These are phyloP conservation scores for Penicillium maclennaniae DNA, from an alignment of 495 filamentous ascomycete species.

Conservation along the genomic window DNA sequence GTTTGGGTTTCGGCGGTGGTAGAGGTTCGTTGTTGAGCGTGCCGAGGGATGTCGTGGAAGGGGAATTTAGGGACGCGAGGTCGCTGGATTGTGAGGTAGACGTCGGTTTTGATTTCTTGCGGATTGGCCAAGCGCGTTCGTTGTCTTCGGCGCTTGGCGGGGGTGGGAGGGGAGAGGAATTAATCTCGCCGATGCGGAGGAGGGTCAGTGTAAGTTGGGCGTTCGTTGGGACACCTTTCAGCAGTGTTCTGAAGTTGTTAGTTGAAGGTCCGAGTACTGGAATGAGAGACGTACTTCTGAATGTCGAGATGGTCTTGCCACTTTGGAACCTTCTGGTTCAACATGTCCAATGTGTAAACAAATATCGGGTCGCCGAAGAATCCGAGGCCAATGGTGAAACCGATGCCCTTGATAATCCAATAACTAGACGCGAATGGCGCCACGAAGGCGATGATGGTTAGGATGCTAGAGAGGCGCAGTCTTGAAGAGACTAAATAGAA, in stretches of 20 bases:
- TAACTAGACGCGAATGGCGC: constrained; percentile 67
- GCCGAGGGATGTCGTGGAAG: neutral
- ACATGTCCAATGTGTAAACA: constrained; percentile 48
- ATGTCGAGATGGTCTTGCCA: constrained; percentile 74
- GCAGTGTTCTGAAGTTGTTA: constrained; percentile 54
- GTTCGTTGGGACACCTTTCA: constrained; percentile 85
- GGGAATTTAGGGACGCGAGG: constrained; percentile 14
- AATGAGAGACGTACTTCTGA: constrained; percentile 48
- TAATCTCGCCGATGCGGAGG: constrained; percentile 80
- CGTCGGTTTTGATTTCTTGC: constrained; percentile 33
- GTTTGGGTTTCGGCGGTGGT: constrained; percentile 30
- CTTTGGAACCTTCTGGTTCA: constrained; percentile 65
- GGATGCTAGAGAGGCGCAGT: constrained; percentile 56
- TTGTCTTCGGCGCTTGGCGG: constrained; percentile 52
- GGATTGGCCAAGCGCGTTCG: constrained; percentile 22
- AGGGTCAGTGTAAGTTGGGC: constrained; percentile 82
- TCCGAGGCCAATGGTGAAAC: constrained; percentile 62
- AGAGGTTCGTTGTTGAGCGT: neutral
- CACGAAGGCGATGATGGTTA: constrained; percentile 53
- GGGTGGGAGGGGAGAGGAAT: constrained; percentile 77
- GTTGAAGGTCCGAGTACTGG: neutral
- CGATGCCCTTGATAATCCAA: constrained; percentile 65
- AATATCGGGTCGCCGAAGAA: constrained; percentile 83
- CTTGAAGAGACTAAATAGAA: constrained; percentile 63
- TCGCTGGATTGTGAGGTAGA: constrained; percentile 11